A percentile compares a stretch with the other conserved stretches of the same genome.
phyloP scores from a whole-genome alignment of 148 eudicot species.

The Dianthus caryophyllus region DNA sequence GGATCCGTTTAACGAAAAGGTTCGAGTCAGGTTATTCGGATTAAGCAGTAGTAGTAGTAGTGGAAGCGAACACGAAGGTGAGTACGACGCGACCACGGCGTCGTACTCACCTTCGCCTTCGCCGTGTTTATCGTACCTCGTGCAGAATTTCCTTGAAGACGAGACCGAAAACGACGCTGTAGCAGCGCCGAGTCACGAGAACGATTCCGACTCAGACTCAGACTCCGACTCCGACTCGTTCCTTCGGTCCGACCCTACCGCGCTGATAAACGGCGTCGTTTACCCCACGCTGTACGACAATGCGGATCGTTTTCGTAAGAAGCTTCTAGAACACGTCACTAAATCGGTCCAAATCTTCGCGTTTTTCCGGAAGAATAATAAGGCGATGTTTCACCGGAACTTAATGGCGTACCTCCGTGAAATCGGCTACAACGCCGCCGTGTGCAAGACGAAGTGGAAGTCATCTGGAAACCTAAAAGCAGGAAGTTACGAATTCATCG shows the following conservation, averaged over 20 bases:
- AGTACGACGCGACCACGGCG: slow-evolving; percentile 28
- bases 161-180: slow-evolving; percentile 5
- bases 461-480: slow-evolving; percentile 48
- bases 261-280: slow-evolving; percentile 17
- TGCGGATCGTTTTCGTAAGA: slow-evolving; percentile 37
- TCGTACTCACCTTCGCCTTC: slow-evolving; percentile 33
- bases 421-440: slow-evolving; percentile 62
- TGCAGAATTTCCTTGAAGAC: slow-evolving; percentile 42
- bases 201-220: background rate
- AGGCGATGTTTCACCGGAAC: slow-evolving; percentile 35
- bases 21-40: slow-evolving; percentile 47
- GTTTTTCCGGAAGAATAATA: slow-evolving; percentile 19
- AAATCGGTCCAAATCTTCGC: slow-evolving; percentile 39
- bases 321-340: slow-evolving; percentile 33
- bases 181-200: too few species aligned
- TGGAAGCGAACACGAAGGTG: slow-evolving; percentile 66
- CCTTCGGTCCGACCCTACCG: slow-evolving; percentile 25
- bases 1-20: slow-evolving; percentile 46
- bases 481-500: slow-evolving; percentile 73
- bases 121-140: slow-evolving; percentile 46
- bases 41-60: slow-evolving; percentile 33
- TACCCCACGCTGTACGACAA: slow-evolving; percentile 20
- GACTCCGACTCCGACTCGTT: slow-evolving; percentile 34
- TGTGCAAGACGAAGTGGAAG: slow-evolving; percentile 73
- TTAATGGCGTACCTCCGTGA: slow-evolving; percentile 63